These are phyloP conservation scores for Coffea humblotiana DNA, from an alignment of 305 asterid genomes.

Conservation along the genomic window DNA sequence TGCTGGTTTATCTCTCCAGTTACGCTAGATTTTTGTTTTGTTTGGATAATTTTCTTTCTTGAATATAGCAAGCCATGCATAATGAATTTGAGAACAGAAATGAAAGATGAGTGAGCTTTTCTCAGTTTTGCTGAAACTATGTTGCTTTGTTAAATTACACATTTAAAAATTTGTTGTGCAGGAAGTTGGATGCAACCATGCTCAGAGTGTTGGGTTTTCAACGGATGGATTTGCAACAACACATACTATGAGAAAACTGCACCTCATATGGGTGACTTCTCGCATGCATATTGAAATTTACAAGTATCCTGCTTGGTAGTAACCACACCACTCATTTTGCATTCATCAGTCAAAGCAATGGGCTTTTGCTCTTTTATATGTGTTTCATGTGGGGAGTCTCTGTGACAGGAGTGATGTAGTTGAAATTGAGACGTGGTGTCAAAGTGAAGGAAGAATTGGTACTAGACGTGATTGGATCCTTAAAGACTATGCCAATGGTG, in stretches of 20 bases:
- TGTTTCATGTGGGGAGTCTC: slow-evolving; percentile 6
- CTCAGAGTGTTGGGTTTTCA: slow-evolving; percentile 90
- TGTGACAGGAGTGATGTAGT: slow-evolving; percentile 80
- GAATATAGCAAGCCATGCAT: neutral
- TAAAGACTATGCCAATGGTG: slow-evolving; percentile 70
- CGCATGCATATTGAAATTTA: slow-evolving; percentile 98
- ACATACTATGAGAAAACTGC: slow-evolving; percentile 75
- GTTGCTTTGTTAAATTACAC: slow-evolving; percentile 6
- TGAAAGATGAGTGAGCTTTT: neutral
- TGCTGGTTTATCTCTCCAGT: neutral
- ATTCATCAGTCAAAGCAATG: neutral
- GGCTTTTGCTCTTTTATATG: neutral
- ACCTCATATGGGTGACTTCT: slow-evolving; percentile 98
- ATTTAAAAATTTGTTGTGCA: slow-evolving; percentile 21
- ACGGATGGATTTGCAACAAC: slow-evolving; percentile 97
- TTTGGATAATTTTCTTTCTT: neutral
- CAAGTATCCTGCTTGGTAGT: slow-evolving; percentile 91
- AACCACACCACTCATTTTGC: neutral
- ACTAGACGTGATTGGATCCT: slow-evolving; percentile 95
- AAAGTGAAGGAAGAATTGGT: slow-evolving; percentile 88
- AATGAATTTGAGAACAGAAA: no score
- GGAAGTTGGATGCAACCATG: slow-evolving; percentile 99
- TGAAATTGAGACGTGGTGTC: slow-evolving; percentile 99
- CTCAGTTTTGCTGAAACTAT: neutral
- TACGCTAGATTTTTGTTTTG: neutral